Percentiles rank a stretch among this genome's conserved stretches.
phyloP scores from a whole-genome alignment of 306 rosid genomes.

The Medicago ruthenica region DNA sequence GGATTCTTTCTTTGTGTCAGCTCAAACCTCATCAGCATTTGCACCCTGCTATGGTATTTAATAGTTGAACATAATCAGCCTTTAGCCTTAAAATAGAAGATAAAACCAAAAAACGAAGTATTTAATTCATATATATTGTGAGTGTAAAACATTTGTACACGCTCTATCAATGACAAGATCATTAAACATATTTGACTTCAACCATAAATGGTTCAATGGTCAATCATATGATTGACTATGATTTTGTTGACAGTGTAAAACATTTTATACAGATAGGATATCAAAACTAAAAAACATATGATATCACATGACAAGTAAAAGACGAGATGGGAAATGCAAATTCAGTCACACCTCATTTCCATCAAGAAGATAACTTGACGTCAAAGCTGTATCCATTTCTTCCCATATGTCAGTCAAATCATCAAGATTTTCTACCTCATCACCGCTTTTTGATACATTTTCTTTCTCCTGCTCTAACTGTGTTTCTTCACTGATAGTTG shows the following conservation, averaged over 20 bases:
- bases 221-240: not conserved
- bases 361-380: constrained; percentile 64
- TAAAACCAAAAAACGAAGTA: not conserved
- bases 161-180: not conserved
- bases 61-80: constrained; percentile 36
- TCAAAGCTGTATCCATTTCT: constrained; percentile 78
- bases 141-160: not conserved
- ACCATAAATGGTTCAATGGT: too few species aligned
- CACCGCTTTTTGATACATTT: constrained; percentile 12
- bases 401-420: constrained; percentile 74
- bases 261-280: not conserved
- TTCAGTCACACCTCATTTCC: constrained; percentile 55
- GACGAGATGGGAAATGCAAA: too few species aligned
- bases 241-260: constrained; percentile 2
- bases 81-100: not conserved
- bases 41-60: constrained; percentile 52
- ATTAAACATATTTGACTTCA: not conserved
- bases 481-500: constrained; percentile 53
- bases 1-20: constrained; percentile 33
- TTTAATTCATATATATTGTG: not conserved
- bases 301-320: not conserved
- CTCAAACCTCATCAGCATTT: constrained; percentile 33
- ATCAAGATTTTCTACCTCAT: constrained; percentile 57
- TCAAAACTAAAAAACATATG: not conserved
- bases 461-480: constrained; percentile 39